Percentiles rank a stretch among this genome's conserved stretches.
phyloP scores from a whole-genome alignment of 768 basidiomycete species.

The Mycena albidolilacea region DNA sequence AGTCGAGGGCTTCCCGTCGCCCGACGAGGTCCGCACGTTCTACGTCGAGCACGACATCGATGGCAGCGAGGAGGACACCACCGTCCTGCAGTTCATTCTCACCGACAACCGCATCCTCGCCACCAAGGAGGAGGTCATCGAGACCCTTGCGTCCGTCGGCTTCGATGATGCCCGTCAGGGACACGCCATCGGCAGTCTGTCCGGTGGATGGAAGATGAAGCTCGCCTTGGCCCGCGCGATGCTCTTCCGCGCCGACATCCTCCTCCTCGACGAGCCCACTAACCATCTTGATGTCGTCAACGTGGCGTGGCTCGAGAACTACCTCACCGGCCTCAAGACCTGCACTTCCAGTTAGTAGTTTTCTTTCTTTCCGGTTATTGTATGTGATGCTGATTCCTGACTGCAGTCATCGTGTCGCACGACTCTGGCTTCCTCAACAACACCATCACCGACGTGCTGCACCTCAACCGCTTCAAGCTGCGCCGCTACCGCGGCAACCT shows the following conservation, averaged over 20 bases:
- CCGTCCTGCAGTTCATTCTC: conserved; percentile 91
- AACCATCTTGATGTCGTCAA: conserved; percentile 98
- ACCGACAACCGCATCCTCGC: conserved; percentile 87
- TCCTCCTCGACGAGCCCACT: conserved; percentile 96
- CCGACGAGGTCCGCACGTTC: conserved; percentile 97
- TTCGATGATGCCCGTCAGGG: conserved; percentile 91
- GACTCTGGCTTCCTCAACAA: conserved; percentile 98
- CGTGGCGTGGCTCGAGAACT: conserved; percentile 97
- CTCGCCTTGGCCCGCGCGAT: conserved; percentile 96
- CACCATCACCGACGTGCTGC: conserved; percentile 97
- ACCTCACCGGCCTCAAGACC: conserved; percentile 87
- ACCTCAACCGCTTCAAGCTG: conserved; percentile 98
- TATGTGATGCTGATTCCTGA: conserved; percentile 35
- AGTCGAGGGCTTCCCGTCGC: conserved; percentile 98
- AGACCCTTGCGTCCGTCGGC: conserved; percentile 91
- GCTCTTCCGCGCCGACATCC: conserved; percentile 98
- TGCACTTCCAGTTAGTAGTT: conserved; percentile 88
- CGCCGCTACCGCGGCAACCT: conserved; percentile 96
- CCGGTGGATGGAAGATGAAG: conserved; percentile 99
- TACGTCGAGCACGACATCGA: conserved; percentile 99
- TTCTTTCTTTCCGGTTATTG: neutral
- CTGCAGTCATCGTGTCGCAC: conserved; percentile 94
- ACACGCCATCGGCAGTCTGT: conserved; percentile 89
- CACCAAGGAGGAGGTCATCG: conserved; percentile 76
- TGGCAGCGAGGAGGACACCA: conserved; percentile 92